Conservation (phyloP, 2,329 filamentous ascomycete species). For the Colletotrichum camelliae region DNA sequence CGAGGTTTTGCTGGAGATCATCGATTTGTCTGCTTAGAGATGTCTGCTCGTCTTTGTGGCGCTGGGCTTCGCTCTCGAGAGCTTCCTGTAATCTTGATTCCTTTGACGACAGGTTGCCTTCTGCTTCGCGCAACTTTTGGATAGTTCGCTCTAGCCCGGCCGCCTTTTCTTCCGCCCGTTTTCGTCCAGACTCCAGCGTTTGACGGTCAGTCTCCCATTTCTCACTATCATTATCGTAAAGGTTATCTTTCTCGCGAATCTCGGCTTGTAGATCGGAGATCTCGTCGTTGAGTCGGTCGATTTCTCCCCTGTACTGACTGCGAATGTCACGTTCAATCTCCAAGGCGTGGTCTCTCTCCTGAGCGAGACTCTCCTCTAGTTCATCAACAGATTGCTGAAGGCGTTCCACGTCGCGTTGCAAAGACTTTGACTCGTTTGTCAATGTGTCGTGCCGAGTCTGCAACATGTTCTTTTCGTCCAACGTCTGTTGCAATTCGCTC, state of each 20-base stretch:
- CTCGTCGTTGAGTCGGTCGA: slow-evolving; percentile 60
- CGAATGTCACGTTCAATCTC: slow-evolving; percentile 66
- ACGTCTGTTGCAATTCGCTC: slow-evolving; percentile 62
- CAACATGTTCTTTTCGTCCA: slow-evolving; percentile 72
- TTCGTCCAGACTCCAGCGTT: slow-evolving; percentile 68
- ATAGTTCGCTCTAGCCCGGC: slow-evolving; percentile 73
- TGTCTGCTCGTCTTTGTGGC: slow-evolving; percentile 75
- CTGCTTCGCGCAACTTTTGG: slow-evolving; percentile 70
- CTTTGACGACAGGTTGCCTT: slow-evolving; percentile 71
- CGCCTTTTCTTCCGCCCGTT: slow-evolving; percentile 71
- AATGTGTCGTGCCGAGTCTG: slow-evolving; percentile 73
- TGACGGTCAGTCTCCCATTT: slow-evolving; percentile 74
- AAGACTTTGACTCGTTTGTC: slow-evolving; percentile 66
- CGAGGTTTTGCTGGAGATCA: slow-evolving; percentile 74
- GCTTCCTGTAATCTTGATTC: slow-evolving; percentile 72
- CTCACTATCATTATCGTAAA: slow-evolving; percentile 74
- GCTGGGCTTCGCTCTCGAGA: slow-evolving; percentile 72
- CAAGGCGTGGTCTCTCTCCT: slow-evolving; percentile 62
- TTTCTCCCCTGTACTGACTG: slow-evolving; percentile 47
- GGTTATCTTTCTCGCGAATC: slow-evolving; percentile 71
- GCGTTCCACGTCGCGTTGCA: slow-evolving; percentile 67
- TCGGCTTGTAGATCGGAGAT: slow-evolving; percentile 68
- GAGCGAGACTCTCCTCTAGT: slow-evolving; percentile 52
- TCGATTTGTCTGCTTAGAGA: slow-evolving; percentile 75
- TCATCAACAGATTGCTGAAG: slow-evolving; percentile 52